Conservation (phyloP, 2,329 filamentous ascomycete genomes). For the Ophiostoma fasciatum region DNA sequence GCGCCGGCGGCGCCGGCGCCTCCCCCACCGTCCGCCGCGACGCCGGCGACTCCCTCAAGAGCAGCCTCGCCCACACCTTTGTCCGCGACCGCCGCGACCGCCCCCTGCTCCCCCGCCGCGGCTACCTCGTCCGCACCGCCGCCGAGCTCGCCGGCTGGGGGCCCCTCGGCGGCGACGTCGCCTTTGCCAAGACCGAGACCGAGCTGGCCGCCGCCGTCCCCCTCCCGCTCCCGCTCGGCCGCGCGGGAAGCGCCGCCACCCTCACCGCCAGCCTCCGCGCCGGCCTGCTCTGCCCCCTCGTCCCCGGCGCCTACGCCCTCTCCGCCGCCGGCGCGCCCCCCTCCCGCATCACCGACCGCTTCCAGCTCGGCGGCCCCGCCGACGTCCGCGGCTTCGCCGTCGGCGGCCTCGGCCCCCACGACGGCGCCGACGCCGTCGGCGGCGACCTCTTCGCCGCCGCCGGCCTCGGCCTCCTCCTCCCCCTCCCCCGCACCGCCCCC, state of each 20-base stretch:
- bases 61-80: slow-evolving; percentile 24
- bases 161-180: slow-evolving; percentile 70
- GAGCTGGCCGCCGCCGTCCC: slow-evolving; percentile 67
- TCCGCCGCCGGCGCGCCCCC: slow-evolving; percentile 42
- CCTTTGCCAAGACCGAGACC: slow-evolving; percentile 85
- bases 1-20: slow-evolving; percentile 51
- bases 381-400: slow-evolving; percentile 90
- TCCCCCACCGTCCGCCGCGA: slow-evolving; percentile 71
- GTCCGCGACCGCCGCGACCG: slow-evolving; percentile 63
- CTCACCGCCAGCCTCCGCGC: slow-evolving; percentile 69
- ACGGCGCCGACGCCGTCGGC: slow-evolving; percentile 72
- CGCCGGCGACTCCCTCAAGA: slow-evolving; percentile 58
- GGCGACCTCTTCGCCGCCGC: slow-evolving; percentile 87
- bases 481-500: slow-evolving; percentile 65
- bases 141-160: slow-evolving; percentile 82
- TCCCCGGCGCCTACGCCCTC: slow-evolving; percentile 40
- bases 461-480: slow-evolving; percentile 71
- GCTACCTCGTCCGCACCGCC: slow-evolving; percentile 64
- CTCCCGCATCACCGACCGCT: slow-evolving; percentile 84
- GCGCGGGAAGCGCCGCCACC: slow-evolving; percentile 55
- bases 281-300: slow-evolving; percentile 71
- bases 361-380: slow-evolving; percentile 85
- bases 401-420: slow-evolving; percentile 75
- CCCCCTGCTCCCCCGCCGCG: slow-evolving; percentile 66
- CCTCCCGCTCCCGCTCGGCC: slow-evolving; percentile 43